Conservation (phyloP, 2,329 filamentous ascomycete species). For the Neoscytalidium dimidiatum region DNA sequence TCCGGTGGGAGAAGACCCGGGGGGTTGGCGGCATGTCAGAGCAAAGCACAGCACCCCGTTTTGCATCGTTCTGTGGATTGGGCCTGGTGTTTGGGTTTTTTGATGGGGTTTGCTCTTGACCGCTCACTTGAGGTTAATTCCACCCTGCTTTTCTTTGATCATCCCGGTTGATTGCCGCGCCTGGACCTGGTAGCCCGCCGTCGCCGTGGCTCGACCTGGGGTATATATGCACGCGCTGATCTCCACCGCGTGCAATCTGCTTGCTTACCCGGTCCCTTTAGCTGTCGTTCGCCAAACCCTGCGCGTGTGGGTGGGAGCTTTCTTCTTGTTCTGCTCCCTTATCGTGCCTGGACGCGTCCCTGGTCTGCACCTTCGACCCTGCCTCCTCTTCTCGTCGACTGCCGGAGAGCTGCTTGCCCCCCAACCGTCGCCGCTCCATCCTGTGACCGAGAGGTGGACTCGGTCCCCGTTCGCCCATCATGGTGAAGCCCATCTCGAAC, state of each 20-base stretch:
- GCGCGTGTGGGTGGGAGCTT: background rate
- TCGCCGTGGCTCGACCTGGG: background rate
- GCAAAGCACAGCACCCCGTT: background rate
- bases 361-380: background rate
- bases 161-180: background rate
- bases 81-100: background rate
- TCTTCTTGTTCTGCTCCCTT: background rate
- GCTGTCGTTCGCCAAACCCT: background rate
- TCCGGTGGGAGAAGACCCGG: constrained; percentile 2
- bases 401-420: background rate
- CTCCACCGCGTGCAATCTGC: background rate
- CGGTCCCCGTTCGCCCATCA: background rate
- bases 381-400: background rate
- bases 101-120: constrained; percentile 2
- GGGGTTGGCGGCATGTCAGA: background rate
- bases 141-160: background rate
- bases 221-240: constrained; percentile 15
- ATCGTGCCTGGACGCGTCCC: too few relatives aligned
- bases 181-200: background rate
- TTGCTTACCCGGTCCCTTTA: background rate
- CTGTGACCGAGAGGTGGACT: background rate
- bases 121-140: background rate
- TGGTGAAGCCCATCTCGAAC: constrained; percentile 16
- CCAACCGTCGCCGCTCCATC: background rate
- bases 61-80: background rate